phyloP scores from a whole-genome alignment of 2,329 filamentous ascomycete genomes.

The Pezicula rhizophila region DNA sequence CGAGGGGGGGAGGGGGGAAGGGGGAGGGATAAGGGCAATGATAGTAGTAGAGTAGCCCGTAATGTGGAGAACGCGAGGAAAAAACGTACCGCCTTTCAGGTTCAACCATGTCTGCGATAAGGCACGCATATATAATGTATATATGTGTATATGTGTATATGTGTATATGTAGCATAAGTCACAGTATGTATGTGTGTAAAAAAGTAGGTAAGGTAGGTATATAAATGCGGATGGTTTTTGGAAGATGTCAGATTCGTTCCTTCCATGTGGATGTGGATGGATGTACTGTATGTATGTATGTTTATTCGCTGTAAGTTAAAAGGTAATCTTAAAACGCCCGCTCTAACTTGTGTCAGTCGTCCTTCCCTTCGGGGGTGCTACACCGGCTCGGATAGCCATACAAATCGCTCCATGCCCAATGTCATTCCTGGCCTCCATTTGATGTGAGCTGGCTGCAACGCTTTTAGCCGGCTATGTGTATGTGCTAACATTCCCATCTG shows the following conservation, averaged over 20 bases:
- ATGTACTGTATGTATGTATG: background rate
- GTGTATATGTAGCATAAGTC: too few relatives aligned
- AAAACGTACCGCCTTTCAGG: background rate
- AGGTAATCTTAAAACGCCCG: slow-evolving; percentile 6
- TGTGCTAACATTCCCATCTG: too few relatives aligned
- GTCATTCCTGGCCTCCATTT: background rate
- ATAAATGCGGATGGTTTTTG: slow-evolving; percentile 5
- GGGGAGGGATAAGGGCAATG: too few relatives aligned
- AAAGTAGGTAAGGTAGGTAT: background rate
- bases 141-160: too few relatives aligned
- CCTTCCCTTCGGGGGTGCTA: background rate
- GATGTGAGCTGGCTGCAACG: too few relatives aligned
- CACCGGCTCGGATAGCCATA: background rate
- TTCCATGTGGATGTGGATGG: too few relatives aligned
- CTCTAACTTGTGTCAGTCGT: background rate
- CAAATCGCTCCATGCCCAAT: background rate
- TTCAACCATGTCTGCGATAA: background rate
- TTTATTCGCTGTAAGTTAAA: slow-evolving; percentile 2
- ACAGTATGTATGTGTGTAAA: too few relatives aligned
- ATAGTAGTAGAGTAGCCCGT: background rate
- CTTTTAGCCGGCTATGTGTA: too few relatives aligned
- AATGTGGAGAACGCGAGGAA: background rate
- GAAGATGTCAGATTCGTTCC: slow-evolving; percentile 9
- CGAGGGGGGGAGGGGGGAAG: too few relatives aligned
- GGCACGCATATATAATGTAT: background rate